Evolutionary conservation across 768 basidiomycete species (phyloP).

Genomic region (Tephrocybe sp.): DNA sequence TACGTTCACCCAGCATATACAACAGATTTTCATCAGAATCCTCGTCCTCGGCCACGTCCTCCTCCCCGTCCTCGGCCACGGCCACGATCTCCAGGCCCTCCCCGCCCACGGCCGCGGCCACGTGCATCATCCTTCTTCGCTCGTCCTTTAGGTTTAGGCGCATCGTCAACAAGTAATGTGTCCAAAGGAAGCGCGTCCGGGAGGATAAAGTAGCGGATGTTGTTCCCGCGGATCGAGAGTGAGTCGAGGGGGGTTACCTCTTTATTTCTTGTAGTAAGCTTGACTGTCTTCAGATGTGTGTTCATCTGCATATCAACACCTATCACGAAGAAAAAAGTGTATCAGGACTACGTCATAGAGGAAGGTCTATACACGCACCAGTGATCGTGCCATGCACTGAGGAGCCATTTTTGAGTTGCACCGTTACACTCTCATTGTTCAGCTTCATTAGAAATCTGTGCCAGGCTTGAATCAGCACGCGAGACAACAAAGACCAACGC

Average conservation of each 20-base stretch:
- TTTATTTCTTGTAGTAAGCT: slow-evolving; percentile 91
- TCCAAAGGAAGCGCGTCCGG: slow-evolving; percentile 96
- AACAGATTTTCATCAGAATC: slow-evolving; percentile 17
- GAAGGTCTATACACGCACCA: slow-evolving; percentile 49
- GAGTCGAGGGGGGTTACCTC: slow-evolving; percentile 86
- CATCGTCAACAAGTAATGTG: slow-evolving; percentile 95
- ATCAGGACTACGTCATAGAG: background rate
- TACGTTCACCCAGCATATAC: background rate
- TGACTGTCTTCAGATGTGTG: slow-evolving; percentile 96
- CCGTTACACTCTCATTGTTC: slow-evolving; percentile 98
- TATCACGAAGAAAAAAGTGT: slow-evolving; percentile 26
- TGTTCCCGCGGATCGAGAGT: slow-evolving; percentile 95
- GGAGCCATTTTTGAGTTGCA: slow-evolving; percentile 98
- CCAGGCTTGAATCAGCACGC: slow-evolving; percentile 13
- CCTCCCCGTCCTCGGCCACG: slow-evolving; percentile 55
- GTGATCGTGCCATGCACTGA: slow-evolving; percentile 96
- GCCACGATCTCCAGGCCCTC: slow-evolving; percentile 52
- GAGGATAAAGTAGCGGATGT: slow-evolving; percentile 95
- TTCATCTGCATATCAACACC: slow-evolving; percentile 99
- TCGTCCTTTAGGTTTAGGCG: slow-evolving; percentile 91
- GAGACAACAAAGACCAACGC: slow-evolving; percentile 6
- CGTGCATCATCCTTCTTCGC: slow-evolving; percentile 86
- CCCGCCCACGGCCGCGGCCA: slow-evolving; percentile 57
- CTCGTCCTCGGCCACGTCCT: slow-evolving; percentile 34
- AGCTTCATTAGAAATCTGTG: slow-evolving; percentile 97